These are phyloP conservation scores for Malassezia slooffiae DNA, from an alignment of 1,284 basidiomycete species.

Conservation along the genomic window DNA sequence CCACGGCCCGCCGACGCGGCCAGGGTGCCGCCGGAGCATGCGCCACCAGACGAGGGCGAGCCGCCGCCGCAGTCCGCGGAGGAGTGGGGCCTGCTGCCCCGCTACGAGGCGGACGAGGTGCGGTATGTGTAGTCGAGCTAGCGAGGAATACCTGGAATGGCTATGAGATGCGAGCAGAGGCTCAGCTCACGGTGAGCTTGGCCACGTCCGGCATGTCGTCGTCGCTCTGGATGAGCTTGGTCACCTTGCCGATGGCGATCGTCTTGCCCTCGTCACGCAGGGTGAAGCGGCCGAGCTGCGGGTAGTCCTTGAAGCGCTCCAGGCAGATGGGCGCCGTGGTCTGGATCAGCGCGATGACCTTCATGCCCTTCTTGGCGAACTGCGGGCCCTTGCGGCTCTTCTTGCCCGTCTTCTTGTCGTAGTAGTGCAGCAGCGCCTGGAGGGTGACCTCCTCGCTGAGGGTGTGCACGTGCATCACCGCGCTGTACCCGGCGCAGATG, in stretches of 20 bases:
- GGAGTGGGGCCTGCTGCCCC: slow-evolving; percentile 14
- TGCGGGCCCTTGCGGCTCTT: slow-evolving; percentile 43
- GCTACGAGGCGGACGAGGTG: slow-evolving; percentile 11
- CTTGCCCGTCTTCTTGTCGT: slow-evolving; percentile 47
- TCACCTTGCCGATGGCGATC: slow-evolving; percentile 44
- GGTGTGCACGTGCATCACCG: slow-evolving; percentile 44
- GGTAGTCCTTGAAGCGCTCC: slow-evolving; percentile 44
- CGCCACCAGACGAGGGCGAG: not conserved
- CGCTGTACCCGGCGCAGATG: slow-evolving; percentile 44
- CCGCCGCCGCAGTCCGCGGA: slow-evolving; percentile 15
- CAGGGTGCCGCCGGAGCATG: too few species aligned
- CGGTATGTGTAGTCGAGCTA: slow-evolving; percentile 9
- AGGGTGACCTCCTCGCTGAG: slow-evolving; percentile 38
- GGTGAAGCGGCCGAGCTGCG: slow-evolving; percentile 44
- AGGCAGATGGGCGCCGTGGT: slow-evolving; percentile 37
- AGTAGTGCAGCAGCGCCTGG: slow-evolving; percentile 42
- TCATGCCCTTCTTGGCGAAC: slow-evolving; percentile 44
- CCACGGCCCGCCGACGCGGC: too few species aligned
- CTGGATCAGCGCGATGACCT: slow-evolving; percentile 44
- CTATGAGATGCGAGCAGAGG: not conserved
- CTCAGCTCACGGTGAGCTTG: slow-evolving; percentile 22
- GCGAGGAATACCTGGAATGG: not conserved
- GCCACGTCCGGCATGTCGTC: slow-evolving; percentile 32
- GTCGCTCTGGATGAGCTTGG: slow-evolving; percentile 31
- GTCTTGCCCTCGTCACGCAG: slow-evolving; percentile 44